Base-by-base conservation (phyloP, 257 asterid genomes). In the Agastache rugosa region DNA sequence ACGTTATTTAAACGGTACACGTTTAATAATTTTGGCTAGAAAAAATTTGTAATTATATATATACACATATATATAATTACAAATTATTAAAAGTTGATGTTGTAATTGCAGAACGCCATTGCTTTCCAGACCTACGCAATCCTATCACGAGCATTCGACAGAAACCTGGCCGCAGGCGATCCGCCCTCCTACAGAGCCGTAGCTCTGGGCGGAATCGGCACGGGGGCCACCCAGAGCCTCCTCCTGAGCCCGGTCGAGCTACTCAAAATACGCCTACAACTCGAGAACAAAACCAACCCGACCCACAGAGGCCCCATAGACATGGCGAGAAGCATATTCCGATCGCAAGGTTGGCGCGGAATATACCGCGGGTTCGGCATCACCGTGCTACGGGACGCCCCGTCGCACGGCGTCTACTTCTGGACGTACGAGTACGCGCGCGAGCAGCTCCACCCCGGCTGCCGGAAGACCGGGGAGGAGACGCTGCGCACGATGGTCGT, bases 161-260 rank as follows among this genome's bases (percentile, higher is more conserved):
- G 22, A 2, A 65, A 74, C 39, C 15, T 48, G 9, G 59, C 72
- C n/a, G 23, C 71, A 1, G 29, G 53, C 1, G 84, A 78, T 23
- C 97, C 92, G 4, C 87, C 97, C 0, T 91, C 97, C 3, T 91
- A 85, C 80, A 78, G 42, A 54, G 89, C 86, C 15, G 91, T 88
- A 3, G 83, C 82, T 14, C 75, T 89, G 14, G 93, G 90, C 20
- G 96, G 97, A 45, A 61, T 81, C 6, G 90, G 92, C 42, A 77
- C 97, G 3, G 98, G 97, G 10, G 86, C 85, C 7, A 67, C 84
- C 17, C 98, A 91, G 48, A 88, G 96, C 83, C 69, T 91, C 31
- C 42, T 91, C 31, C 82, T 91, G 22, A 85, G 89, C 83, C 96
- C 97, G 0, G 88, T 93, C 8, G 98, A 93, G 76, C 84, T 89